Base-by-base conservation (phyloP, 1,139 yeast genomes). In the Ogataea hybrid region DNA sequence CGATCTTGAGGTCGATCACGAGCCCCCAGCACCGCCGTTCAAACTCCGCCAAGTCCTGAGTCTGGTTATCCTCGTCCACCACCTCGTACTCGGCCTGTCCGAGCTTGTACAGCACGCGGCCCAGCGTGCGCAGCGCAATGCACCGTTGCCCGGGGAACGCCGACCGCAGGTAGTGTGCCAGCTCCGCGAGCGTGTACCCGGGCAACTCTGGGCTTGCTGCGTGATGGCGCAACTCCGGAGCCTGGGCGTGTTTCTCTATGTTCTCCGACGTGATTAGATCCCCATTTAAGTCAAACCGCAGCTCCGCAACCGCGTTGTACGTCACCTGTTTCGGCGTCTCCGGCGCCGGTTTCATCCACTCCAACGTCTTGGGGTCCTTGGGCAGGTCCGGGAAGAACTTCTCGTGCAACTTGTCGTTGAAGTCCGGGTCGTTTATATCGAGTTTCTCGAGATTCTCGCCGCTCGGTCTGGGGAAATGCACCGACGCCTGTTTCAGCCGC, bases 381-480 rank as follows among this genome's bases (percentile, higher is more conserved):
- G 96, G 95, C 43, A 92, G 70, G 52, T 88, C 89, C 0, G 99
- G 97, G 62, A 81, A 92, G 64, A 82, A 94, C 58, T 86, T 86
- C 30, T 79, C 84, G 57, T 89, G 95, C 44, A 94, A 67, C 54
- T 87, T 84, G 33, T 82, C 81, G 51, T 80, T 76, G 59, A 89
- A 90, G 15, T 81, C 75, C 1, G 95, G 92, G 60, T 84, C 95
- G 57, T 84, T 69, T 10, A 84, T 57, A 50, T 82, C 87, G 28
- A 84, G 56, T 31, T 61, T 58, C 31, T 51, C 56, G 31, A 48
- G 48, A 2, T 30, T 16, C 6, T 51, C 52, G 8, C 9, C 18
- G 10, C 45, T 42, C 1, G 85, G 84, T 40, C 72, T 76, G 3
- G 84, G 77, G 57, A 86, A 86, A 61, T 85, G 95, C 4, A 84